Percentiles rank a stretch among this genome's conserved stretches.
Conservation (phyloP, 768 basidiomycete genomes). For the Boletellus ananiceps region DNA sequence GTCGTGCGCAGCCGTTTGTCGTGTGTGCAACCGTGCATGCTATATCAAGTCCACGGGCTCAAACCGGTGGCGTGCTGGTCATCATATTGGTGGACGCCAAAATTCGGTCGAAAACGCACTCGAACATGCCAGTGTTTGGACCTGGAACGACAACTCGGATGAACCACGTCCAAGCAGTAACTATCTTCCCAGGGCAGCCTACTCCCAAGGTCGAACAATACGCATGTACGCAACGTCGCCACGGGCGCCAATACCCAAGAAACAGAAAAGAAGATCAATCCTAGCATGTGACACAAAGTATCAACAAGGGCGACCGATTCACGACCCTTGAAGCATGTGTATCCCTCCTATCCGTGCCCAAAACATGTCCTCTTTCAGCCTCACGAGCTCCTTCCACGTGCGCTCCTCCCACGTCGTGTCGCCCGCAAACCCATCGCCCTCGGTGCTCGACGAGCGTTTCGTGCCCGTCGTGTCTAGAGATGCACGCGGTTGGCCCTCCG, state of each 20-base stretch:
- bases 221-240: too few relatives aligned
- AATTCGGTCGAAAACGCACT: too few relatives aligned
- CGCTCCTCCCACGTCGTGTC: slow-evolving; percentile 81
- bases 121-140: too few relatives aligned
- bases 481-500: slow-evolving; percentile 4
- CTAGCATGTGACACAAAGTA: neutral
- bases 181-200: too few relatives aligned
- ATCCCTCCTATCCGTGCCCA: slow-evolving; percentile 72
- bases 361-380: slow-evolving; percentile 79
- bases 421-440: slow-evolving; percentile 48
- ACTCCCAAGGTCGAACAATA: too few relatives aligned
- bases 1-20: too few relatives aligned
- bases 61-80: too few relatives aligned
- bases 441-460: slow-evolving; percentile 21
- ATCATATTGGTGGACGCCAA: too few relatives aligned
- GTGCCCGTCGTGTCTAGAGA: slow-evolving; percentile 24
- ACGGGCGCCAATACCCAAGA: neutral
- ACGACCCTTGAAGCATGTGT: neutral
- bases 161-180: too few relatives aligned
- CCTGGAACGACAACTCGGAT: too few relatives aligned
- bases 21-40: too few relatives aligned
- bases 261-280: neutral
- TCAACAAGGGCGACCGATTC: neutral
- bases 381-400: slow-evolving; percentile 75
- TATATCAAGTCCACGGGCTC: too few relatives aligned